Evolutionary conservation across 805 yeast species (phyloP).

Genomic region (Candida koratica): DNA sequence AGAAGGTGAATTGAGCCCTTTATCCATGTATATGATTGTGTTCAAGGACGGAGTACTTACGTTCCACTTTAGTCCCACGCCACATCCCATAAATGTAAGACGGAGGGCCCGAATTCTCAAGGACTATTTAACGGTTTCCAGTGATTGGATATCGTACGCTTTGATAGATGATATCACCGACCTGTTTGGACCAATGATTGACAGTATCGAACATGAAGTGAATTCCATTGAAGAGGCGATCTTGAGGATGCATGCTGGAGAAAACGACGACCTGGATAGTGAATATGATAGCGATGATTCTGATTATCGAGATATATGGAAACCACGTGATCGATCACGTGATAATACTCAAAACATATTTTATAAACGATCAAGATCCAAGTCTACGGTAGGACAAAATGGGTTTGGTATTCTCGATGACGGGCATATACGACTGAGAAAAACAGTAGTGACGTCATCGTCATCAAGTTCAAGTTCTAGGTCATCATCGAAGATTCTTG

Average conservation of each 20-base stretch:
- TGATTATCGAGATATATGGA: neutral
- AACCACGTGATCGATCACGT: neutral
- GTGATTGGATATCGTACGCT: slow-evolving; percentile 98
- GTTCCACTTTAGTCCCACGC: slow-evolving; percentile 91
- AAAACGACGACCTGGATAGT: slow-evolving; percentile 42
- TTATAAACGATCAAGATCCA: slow-evolving; percentile 33
- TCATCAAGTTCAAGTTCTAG: slow-evolving; percentile 4
- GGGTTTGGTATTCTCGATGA: slow-evolving; percentile 13
- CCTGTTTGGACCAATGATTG: slow-evolving; percentile 95
- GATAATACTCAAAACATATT: slow-evolving; percentile 20
- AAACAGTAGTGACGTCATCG: slow-evolving; percentile 8
- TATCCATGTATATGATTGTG: slow-evolving; percentile 89
- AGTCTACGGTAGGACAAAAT: slow-evolving; percentile 33
- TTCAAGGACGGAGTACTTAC: slow-evolving; percentile 89
- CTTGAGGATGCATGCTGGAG: slow-evolving; percentile 76
- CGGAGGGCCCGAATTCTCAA: slow-evolving; percentile 83
- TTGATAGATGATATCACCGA: slow-evolving; percentile 95
- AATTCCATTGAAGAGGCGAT: slow-evolving; percentile 93
- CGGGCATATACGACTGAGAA: slow-evolving; percentile 2
- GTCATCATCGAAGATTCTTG: slow-evolving; percentile 45
- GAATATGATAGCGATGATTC: slow-evolving; percentile 24
- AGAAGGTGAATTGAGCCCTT: slow-evolving; percentile 70
- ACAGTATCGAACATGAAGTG: slow-evolving; percentile 89
- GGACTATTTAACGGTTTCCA: slow-evolving; percentile 83
- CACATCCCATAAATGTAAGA: slow-evolving; percentile 94